Conservation (phyloP, 2,329 filamentous ascomycete genomes). For the Chrysoporthe deuterocubensis region DNA sequence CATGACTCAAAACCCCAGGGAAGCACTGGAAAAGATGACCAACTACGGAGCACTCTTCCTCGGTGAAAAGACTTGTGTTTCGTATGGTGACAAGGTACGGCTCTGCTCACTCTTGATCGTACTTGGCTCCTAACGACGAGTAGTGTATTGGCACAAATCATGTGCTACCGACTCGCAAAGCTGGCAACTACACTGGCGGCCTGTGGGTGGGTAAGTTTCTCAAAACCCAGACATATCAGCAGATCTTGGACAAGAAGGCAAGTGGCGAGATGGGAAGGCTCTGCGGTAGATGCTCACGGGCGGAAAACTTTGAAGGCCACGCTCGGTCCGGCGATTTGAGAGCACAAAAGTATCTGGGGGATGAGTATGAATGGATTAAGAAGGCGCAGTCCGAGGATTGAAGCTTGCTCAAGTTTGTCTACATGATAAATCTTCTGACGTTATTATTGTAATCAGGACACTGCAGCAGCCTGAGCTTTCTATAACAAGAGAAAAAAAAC, state of each 20-base stretch:
- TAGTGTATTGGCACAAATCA: conserved; percentile 60
- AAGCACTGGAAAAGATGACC: conserved; percentile 54
- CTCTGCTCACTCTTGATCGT: neutral
- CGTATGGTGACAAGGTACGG: conserved; percentile 55
- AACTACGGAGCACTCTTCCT: conserved; percentile 56
- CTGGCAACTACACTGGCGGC: conserved; percentile 54
- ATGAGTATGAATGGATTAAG: conserved; percentile 45
- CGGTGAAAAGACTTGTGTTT: conserved; percentile 56
- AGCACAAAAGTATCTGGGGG: conserved; percentile 47
- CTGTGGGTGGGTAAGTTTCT: conserved; percentile 61
- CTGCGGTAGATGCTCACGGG: conserved; percentile 52
- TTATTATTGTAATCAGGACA: too few relatives aligned
- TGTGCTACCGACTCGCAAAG: conserved; percentile 54
- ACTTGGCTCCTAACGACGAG: neutral
- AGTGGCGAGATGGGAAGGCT: conserved; percentile 53
- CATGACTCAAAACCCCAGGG: conserved; percentile 44
- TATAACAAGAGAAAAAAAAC: too few relatives aligned
- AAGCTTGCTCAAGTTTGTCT: neutral
- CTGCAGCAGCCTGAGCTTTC: too few relatives aligned
- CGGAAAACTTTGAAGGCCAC: conserved; percentile 58
- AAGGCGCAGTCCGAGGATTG: neutral
- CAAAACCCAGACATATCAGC: conserved; percentile 57
- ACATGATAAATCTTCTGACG: too few relatives aligned
- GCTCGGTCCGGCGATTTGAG: conserved; percentile 54
- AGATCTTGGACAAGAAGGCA: conserved; percentile 46